phyloP scores from a whole-genome alignment of 2,329 filamentous ascomycete species.

The Nemania sp. region DNA sequence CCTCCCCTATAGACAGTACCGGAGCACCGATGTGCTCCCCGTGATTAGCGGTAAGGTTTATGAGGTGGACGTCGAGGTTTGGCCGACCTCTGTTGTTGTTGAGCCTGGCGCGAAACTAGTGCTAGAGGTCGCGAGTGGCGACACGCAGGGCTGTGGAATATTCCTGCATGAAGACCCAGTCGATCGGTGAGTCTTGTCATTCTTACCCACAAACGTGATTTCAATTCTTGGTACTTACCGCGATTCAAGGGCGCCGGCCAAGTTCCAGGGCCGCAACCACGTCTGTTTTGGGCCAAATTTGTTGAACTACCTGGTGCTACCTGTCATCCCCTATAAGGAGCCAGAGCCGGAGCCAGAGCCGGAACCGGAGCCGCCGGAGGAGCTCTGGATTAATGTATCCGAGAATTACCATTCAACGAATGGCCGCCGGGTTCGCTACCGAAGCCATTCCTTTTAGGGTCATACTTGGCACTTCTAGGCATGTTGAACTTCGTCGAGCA shows the following conservation, averaged over 20 bases:
- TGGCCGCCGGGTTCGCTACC: too few relatives aligned
- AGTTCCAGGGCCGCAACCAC: slow-evolving; percentile 59
- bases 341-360: too few relatives aligned
- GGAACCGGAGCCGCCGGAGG: too few relatives aligned
- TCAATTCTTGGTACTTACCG: slow-evolving; percentile 1
- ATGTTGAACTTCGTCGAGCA: too few relatives aligned
- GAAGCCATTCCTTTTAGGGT: too few relatives aligned
- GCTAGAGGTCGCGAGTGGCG: slow-evolving; percentile 60
- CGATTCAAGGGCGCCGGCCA: slow-evolving; percentile 51
- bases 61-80: slow-evolving; percentile 71
- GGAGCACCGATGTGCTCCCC: slow-evolving; percentile 65
- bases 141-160: slow-evolving; percentile 65
- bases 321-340: slow-evolving; percentile 58
- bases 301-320: slow-evolving; percentile 61
- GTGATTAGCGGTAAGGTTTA: slow-evolving; percentile 69
- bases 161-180: slow-evolving; percentile 57
- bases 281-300: slow-evolving; percentile 59
- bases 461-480: too few relatives aligned
- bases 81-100: slow-evolving; percentile 72
- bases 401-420: too few relatives aligned
- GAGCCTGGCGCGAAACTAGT: slow-evolving; percentile 61
- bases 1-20: slow-evolving; percentile 70
- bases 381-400: too few relatives aligned
- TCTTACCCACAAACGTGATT: neutral
- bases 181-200: slow-evolving; percentile 52